These are phyloP conservation scores for Hypoxylon sp. DNA, from an alignment of 2,329 filamentous ascomycete genomes.

Conservation along the genomic window DNA sequence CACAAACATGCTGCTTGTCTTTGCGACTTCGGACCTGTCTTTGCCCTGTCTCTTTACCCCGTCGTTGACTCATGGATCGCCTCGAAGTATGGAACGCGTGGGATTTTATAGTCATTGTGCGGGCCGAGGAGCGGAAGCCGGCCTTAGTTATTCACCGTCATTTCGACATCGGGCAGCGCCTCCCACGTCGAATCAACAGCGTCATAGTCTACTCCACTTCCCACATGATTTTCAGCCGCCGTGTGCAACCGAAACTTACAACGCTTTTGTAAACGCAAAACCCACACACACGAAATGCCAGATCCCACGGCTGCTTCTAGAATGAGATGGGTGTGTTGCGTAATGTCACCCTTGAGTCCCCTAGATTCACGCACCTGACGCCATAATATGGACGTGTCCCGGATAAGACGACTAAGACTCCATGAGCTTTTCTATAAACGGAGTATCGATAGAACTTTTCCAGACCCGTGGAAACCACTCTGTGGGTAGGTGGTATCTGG, in stretches of 20 bases:
- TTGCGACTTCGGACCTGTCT: slow-evolving; percentile 38
- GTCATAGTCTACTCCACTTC: slow-evolving; percentile 37
- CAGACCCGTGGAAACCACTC: slow-evolving; percentile 32
- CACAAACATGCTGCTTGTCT: neutral
- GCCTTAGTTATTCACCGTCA: slow-evolving; percentile 26
- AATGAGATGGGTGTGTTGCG: slow-evolving; percentile 17
- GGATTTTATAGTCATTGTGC: neutral
- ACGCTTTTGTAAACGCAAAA: slow-evolving; percentile 17
- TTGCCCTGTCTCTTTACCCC: slow-evolving; percentile 17
- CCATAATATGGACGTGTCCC: slow-evolving; percentile 11
- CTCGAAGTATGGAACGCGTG: neutral
- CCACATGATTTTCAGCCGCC: slow-evolving; percentile 53
- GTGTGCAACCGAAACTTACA: slow-evolving; percentile 49
- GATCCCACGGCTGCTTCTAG: slow-evolving; percentile 30
- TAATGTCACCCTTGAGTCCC: slow-evolving; percentile 32
- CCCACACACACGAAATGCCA: slow-evolving; percentile 25
- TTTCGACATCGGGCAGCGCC: slow-evolving; percentile 32
- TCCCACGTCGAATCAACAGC: slow-evolving; percentile 30
- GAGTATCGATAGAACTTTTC: slow-evolving; percentile 22
- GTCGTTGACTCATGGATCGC: slow-evolving; percentile 21
- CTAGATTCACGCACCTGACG: slow-evolving; percentile 43
- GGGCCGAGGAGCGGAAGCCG: slow-evolving; percentile 40
- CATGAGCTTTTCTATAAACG: slow-evolving; percentile 14
- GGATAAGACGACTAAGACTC: slow-evolving; percentile 1
- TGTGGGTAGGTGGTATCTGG: slow-evolving; percentile 29